phyloP scores from a whole-genome alignment of 192 early-diverging fungal species.

The Entomortierella parvispora region DNA sequence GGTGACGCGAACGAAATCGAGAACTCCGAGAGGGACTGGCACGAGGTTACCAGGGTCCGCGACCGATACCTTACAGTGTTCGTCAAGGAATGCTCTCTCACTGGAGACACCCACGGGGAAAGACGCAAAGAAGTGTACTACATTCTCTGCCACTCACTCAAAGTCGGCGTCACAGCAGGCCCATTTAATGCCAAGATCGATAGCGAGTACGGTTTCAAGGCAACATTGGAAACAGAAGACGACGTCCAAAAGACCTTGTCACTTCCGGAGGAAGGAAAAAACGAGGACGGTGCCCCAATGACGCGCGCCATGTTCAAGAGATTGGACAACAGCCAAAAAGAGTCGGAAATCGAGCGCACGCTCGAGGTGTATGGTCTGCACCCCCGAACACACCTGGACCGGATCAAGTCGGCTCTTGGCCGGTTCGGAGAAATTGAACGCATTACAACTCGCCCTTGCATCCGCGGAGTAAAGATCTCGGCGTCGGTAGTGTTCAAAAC shows the following conservation, averaged over 20 bases:
- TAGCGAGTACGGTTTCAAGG: background rate
- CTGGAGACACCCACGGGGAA: background rate
- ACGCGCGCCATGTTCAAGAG: background rate
- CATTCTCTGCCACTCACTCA: background rate
- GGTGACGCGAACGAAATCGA: too few species aligned
- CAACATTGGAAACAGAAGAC: background rate
- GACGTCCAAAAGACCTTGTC: background rate
- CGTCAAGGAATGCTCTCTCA: background rate
- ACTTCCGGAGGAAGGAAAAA: too few species aligned
- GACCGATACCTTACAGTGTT: background rate
- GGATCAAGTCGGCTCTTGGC: background rate
- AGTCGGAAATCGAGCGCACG: background rate
- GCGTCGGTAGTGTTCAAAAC: background rate
- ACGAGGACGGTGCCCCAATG: background rate
- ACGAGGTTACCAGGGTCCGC: background rate
- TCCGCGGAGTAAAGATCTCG: background rate
- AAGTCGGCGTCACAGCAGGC: background rate
- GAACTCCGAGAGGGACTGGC: background rate
- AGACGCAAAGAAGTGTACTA: background rate
- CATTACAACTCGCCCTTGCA: background rate
- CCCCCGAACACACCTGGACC: background rate
- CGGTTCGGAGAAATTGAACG: background rate
- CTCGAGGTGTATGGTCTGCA: conserved; percentile 13
- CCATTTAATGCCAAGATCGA: background rate
- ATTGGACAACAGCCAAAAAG: background rate